Base-by-base conservation (phyloP, 2,329 filamentous ascomycete genomes). In the Bipolaris zeicola region DNA sequence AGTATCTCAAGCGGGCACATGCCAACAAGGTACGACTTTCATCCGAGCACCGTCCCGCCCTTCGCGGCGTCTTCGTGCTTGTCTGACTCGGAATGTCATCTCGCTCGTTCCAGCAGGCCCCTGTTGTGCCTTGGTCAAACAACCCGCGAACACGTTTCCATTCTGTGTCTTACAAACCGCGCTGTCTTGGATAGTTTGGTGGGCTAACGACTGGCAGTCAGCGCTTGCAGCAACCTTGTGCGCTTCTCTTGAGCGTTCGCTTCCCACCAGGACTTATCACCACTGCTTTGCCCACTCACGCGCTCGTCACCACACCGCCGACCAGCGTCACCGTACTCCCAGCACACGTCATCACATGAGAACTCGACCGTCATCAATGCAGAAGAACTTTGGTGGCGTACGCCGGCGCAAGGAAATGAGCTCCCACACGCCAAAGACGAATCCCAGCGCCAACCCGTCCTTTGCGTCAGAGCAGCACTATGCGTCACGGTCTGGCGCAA, bases 81-180 rank as follows among this genome's bases (percentile, higher is more conserved):
- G 69, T 68, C 67, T 71, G 71, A 74, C 70, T 72, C 68, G 69
- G 68, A 52, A 20, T 55, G 51, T 55, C 62, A 63, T 67, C 61
- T 71, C 59, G 63, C 65, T 69, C 65, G 56, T 71, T 68, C 60
- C 65, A 71, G 69, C 67, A 51, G 64, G 52, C 63, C 62, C 58
- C 65, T 65, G 68, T 62, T 49, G 13, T 42, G 54, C 60, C 42
- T 55, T 60, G 62, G 68, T 73, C 72, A 75, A 75, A 74, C 73
- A 66, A 49, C 62, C 62, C 58, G 61, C 60, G 67, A 69, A 75
- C 73, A 75, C 74, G 71, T 75, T 69, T 68, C 66, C 66, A 64
- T 68, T 69, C 71, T 75, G 72, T 71, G 71, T 73, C 64, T 67
- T 67, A 61, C 74, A 76, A 76, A 74, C 72, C 55, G 63, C 63